phyloP scores from a whole-genome alignment of 2,329 filamentous ascomycete genomes.

The Aspergillus sp. region DNA sequence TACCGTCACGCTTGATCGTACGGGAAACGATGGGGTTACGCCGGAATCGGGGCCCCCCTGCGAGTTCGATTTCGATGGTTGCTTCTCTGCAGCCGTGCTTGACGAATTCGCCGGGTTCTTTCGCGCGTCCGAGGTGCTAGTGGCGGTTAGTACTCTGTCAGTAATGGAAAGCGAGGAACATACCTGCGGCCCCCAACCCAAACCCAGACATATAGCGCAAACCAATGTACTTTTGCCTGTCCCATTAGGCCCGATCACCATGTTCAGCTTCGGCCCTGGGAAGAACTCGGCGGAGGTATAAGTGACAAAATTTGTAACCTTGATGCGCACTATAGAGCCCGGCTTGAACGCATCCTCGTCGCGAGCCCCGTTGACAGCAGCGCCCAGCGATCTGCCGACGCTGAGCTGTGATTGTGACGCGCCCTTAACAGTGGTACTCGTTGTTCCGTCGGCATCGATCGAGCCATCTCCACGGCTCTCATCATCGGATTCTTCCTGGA shows the following conservation, averaged over 20 bases:
- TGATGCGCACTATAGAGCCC: constrained; percentile 85
- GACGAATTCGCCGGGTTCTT: constrained; percentile 82
- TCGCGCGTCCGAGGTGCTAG: constrained; percentile 77
- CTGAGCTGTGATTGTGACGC: neutral
- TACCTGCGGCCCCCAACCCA: constrained; percentile 74
- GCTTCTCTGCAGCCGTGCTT: constrained; percentile 81
- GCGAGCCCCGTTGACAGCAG: constrained; percentile 1
- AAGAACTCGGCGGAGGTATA: constrained; percentile 90
- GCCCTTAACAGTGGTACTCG: neutral
- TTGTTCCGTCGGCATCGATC: neutral
- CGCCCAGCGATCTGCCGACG: neutral
- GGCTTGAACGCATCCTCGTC: constrained; percentile 43
- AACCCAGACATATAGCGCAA: constrained; percentile 89
- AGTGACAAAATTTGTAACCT: constrained; percentile 86
- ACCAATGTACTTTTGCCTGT: constrained; percentile 97
- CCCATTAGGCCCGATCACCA: constrained; percentile 98
- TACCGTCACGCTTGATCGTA: constrained; percentile 76
- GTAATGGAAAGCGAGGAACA: neutral
- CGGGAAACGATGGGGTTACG: constrained; percentile 72
- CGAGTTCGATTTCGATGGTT: constrained; percentile 85
- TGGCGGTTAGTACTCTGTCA: constrained; percentile 7
- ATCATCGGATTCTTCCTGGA: constrained; percentile 1
- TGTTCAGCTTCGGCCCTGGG: constrained; percentile 89
- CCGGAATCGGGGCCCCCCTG: constrained; percentile 53
- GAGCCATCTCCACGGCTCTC: neutral